Percentiles rank a stretch among this genome's conserved stretches.
phyloP scores from a whole-genome alignment of 225 moss, liverwort and hornwort genomes.

The Antitrichia curtipendula region DNA sequence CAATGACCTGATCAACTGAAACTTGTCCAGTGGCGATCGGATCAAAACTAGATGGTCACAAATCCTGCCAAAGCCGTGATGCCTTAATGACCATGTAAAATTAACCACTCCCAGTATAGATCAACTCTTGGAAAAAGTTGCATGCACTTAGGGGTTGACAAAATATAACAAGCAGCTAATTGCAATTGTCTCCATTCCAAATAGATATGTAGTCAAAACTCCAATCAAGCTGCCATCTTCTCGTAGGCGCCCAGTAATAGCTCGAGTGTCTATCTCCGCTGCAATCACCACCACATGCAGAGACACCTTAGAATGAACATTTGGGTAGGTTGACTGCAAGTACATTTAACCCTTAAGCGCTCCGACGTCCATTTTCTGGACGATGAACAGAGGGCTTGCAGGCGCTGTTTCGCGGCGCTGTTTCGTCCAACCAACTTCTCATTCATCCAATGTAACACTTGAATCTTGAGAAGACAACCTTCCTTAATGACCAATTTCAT shows the following conservation, averaged over 20 bases:
- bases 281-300: not conserved
- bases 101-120: not conserved
- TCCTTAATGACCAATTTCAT: too few relatives aligned
- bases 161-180: not conserved
- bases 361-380: too few relatives aligned
- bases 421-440: too few relatives aligned
- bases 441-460: too few relatives aligned
- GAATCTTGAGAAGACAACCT: too few relatives aligned
- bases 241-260: constrained; percentile 57
- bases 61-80: not conserved
- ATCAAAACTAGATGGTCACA: not conserved
- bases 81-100: not conserved
- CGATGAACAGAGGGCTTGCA: too few relatives aligned
- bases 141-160: not conserved
- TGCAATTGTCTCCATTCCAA: not conserved
- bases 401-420: too few relatives aligned
- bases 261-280: constrained; percentile 73
- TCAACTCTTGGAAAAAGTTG: not conserved
- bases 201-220: constrained; percentile 19
- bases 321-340: not conserved
- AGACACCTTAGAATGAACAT: not conserved
- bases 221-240: constrained; percentile 74
- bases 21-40: not conserved
- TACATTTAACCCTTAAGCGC: too few relatives aligned
- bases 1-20: not conserved